Conservation (phyloP, 2,329 filamentous ascomycete species). For the Pestalotiopsis sp. region DNA sequence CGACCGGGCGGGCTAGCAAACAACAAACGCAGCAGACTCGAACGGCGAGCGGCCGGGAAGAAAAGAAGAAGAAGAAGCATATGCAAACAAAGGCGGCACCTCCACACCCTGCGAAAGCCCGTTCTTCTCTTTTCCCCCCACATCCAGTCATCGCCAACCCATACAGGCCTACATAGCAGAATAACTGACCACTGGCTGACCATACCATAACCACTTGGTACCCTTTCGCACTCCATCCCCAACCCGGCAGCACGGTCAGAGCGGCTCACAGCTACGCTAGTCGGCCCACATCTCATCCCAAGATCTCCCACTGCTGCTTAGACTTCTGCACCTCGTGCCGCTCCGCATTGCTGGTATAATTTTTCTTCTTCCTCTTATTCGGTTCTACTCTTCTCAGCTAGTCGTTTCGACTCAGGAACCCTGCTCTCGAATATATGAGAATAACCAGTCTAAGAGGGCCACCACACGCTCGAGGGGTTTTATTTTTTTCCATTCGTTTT, state of each 20-base stretch:
- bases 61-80: neutral
- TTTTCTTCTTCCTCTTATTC: neutral
- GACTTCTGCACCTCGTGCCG: conserved; percentile 35
- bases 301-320: conserved; percentile 29
- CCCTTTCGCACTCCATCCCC: conserved; percentile 11
- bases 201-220: conserved; percentile 22
- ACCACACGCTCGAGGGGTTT: neutral
- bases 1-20: too few relatives aligned
- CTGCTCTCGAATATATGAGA: conserved; percentile 28
- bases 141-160: neutral
- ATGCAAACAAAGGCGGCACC: neutral
- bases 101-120: neutral
- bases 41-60: neutral
- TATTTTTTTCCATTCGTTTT: conserved; percentile 15
- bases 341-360: conserved; percentile 27
- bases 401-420: conserved; percentile 23
- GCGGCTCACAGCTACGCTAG: conserved; percentile 25
- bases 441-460: conserved; percentile 32
- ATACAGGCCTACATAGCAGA: neutral
- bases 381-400: conserved; percentile 19
- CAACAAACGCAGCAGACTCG: too few relatives aligned
- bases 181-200: conserved; percentile 7
- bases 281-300: conserved; percentile 31
- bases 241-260: conserved; percentile 23
- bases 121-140: neutral